Evolutionary conservation across 495 filamentous ascomycete genomes (phyloP).

Genomic region (Lepraria neglecta): DNA sequence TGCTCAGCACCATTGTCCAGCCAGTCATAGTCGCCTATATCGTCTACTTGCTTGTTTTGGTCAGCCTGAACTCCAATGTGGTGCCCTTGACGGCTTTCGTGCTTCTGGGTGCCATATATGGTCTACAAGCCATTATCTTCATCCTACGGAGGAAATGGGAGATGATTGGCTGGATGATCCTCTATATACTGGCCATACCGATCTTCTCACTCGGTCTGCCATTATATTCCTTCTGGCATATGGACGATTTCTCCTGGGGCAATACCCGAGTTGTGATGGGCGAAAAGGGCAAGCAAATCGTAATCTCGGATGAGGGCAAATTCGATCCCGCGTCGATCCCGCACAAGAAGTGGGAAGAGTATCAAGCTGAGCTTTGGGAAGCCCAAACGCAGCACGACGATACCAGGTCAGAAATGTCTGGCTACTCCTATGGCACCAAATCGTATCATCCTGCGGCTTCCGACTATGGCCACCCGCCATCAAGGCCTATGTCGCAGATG

Average conservation of each 20-base stretch:
- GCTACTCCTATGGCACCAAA: constrained; percentile 86
- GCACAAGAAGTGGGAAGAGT: constrained; percentile 98
- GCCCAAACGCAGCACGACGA: constrained; percentile 82
- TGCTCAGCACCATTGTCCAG: constrained; percentile 84
- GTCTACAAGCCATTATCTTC: constrained; percentile 95
- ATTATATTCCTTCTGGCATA: constrained; percentile 97
- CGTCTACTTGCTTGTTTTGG: constrained; percentile 73
- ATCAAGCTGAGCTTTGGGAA: constrained; percentile 95
- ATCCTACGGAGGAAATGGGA: constrained; percentile 95
- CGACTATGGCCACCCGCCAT: constrained; percentile 54
- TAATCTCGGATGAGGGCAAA: constrained; percentile 96
- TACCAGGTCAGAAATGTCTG: constrained; percentile 69
- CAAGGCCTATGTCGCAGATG: constrained; percentile 69
- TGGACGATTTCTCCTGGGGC: constrained; percentile 99
- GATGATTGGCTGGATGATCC: constrained; percentile 98
- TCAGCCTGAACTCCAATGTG: constrained; percentile 51
- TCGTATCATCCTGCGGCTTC: constrained; percentile 57
- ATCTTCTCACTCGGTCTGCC: constrained; percentile 88
- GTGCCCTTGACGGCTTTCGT: constrained; percentile 82
- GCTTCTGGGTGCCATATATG: constrained; percentile 88
- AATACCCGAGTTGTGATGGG: constrained; percentile 97
- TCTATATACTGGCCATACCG: constrained; percentile 88
- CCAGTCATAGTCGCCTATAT: constrained; percentile 92
- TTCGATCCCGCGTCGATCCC: constrained; percentile 92
- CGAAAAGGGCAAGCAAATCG: constrained; percentile 83